Conservation (phyloP, 2,329 filamentous ascomycete genomes). For the Nigrospora oryzae region DNA sequence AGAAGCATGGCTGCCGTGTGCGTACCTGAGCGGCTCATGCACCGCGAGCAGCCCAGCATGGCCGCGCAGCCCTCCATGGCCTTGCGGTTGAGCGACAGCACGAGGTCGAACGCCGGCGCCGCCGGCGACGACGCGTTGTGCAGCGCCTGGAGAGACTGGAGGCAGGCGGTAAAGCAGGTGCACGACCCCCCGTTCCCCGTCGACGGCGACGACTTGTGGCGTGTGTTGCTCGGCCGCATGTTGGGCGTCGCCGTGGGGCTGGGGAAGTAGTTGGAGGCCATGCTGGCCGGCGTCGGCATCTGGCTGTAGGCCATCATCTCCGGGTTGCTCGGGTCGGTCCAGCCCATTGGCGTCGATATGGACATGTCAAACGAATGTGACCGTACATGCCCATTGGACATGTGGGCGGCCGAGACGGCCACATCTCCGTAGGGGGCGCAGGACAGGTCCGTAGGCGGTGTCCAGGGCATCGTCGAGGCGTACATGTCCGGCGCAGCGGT, state of each 20-base stretch:
- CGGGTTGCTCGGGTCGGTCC: conserved; percentile 17
- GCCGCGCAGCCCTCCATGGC: conserved; percentile 38
- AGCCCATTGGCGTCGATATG: conserved; percentile 19
- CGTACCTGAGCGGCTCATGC: conserved; percentile 32
- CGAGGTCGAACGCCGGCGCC: conserved; percentile 31
- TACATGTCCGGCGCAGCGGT: conserved; percentile 24
- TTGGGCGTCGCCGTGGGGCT: conserved; percentile 29
- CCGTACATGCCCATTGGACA: conserved; percentile 18
- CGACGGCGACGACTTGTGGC: conserved; percentile 19
- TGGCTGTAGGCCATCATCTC: conserved; percentile 25
- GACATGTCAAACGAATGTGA: conserved; percentile 28
- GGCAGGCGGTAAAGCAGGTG: conserved; percentile 36
- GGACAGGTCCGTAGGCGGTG: conserved; percentile 25
- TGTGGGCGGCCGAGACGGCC: conserved; percentile 17
- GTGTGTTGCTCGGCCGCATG: conserved; percentile 17
- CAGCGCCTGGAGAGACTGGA: conserved; percentile 36
- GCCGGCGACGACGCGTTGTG: conserved; percentile 32
- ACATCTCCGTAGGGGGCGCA: conserved; percentile 22
- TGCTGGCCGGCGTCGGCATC: conserved; percentile 25
- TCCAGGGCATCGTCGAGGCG: conserved; percentile 28
- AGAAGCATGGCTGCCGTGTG: conserved; percentile 39
- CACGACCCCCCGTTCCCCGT: conserved; percentile 23
- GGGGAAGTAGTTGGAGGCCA: conserved; percentile 28
- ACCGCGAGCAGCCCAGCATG: conserved; percentile 36
- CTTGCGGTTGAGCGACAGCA: conserved; percentile 35